Percentiles rank a stretch among this genome's conserved stretches.
These are phyloP conservation scores for Hymenoscyphus repandus DNA, from an alignment of 2,329 filamentous ascomycete species.

Conservation along the genomic window DNA sequence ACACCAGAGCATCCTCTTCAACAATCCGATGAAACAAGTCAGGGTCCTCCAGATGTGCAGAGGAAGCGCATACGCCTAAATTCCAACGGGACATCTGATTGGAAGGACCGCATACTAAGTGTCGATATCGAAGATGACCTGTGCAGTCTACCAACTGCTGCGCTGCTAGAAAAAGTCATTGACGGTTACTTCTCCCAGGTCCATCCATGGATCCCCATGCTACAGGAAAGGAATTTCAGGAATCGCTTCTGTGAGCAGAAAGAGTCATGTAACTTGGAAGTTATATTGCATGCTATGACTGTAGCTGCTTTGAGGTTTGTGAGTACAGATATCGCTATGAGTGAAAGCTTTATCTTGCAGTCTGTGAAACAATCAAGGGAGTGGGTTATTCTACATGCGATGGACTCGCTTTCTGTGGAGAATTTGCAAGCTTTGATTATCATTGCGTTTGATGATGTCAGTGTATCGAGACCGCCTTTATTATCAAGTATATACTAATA, in stretches of 20 bases:
- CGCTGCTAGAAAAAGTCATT: slow-evolving; percentile 10
- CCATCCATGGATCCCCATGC: slow-evolving; percentile 32
- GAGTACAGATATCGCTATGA: not conserved
- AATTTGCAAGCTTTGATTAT: slow-evolving; percentile 23
- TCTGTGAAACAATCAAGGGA: slow-evolving; percentile 8
- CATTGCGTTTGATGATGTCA: slow-evolving; percentile 23
- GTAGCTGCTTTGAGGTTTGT: slow-evolving; percentile 8
- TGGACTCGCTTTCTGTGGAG: slow-evolving; percentile 12
- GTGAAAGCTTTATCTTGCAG: not conserved
- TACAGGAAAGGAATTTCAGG: slow-evolving; percentile 29
- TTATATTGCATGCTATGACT: slow-evolving; percentile 1
- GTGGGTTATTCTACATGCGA: slow-evolving; percentile 13
- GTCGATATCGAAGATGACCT: not conserved
- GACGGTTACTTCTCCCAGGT: slow-evolving; percentile 15
- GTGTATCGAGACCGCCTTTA: not conserved
- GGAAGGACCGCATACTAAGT: too few relatives aligned
- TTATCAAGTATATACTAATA: not conserved
- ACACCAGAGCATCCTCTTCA: too few relatives aligned
- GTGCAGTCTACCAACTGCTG: slow-evolving; percentile 2
- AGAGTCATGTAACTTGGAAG: not conserved
- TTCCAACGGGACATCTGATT: too few relatives aligned
- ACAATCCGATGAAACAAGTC: too few relatives aligned
- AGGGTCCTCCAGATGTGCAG: too few relatives aligned
- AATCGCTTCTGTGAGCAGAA: slow-evolving; percentile 17
- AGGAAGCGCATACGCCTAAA: too few relatives aligned